These are phyloP conservation scores for Fusarium annulatum DNA, from an alignment of 2,329 filamentous ascomycete genomes.

Conservation along the genomic window DNA sequence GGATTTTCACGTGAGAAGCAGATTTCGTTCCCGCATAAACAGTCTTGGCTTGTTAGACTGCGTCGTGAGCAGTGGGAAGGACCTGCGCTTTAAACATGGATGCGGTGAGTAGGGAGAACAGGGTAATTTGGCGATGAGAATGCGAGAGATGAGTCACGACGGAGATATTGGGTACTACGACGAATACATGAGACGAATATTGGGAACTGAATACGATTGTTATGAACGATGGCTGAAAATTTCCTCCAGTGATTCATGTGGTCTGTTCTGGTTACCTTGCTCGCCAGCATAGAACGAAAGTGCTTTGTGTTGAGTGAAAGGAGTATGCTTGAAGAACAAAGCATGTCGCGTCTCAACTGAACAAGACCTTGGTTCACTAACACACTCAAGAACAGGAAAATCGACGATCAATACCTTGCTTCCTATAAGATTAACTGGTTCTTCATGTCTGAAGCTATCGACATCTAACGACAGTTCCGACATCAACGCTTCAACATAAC, in stretches of 20 bases:
- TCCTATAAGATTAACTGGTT: neutral
- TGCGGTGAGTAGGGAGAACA: neutral
- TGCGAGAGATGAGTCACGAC: conserved; percentile 31
- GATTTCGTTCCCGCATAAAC: conserved; percentile 90
- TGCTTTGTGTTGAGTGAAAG: neutral
- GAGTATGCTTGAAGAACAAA: neutral
- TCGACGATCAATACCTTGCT: accelerated
- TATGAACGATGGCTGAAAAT: accelerated
- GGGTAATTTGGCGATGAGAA: conserved; percentile 9
- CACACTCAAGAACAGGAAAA: neutral
- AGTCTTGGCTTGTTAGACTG: conserved; percentile 86
- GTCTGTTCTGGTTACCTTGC: neutral
- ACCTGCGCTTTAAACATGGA: conserved; percentile 62
- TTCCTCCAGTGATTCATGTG: accelerated
- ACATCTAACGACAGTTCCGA: neutral
- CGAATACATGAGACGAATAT: neutral
- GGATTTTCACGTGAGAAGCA: conserved; percentile 92
- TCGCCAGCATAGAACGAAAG: too few relatives aligned
- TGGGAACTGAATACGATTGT: neutral
- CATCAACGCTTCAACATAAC: neutral
- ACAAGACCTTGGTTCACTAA: neutral
- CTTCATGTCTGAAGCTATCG: too few relatives aligned
- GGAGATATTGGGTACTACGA: neutral
- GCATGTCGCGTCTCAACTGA: neutral
- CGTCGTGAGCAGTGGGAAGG: conserved; percentile 83